Conservation (phyloP, 306 rosid genomes). For the Albizia julibrissin region DNA sequence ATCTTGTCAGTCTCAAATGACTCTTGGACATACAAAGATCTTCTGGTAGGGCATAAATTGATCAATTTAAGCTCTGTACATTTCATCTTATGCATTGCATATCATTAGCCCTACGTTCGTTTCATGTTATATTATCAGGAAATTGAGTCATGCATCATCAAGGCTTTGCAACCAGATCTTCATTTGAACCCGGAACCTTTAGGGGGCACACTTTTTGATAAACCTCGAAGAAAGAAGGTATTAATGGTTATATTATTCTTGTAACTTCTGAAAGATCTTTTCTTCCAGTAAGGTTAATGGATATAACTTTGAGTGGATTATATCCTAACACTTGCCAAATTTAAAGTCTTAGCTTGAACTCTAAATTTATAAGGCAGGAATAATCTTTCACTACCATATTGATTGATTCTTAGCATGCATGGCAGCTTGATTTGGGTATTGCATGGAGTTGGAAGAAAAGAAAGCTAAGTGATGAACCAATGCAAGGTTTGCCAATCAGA, state of each 20-base stretch:
- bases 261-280: constrained; percentile 2
- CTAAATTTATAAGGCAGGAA: constrained; percentile 1
- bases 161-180: constrained; percentile 51
- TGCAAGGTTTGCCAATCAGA: neutral
- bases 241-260: neutral
- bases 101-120: neutral
- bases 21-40: constrained; percentile 42
- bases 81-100: constrained; percentile 15
- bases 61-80: constrained; percentile 7
- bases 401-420: neutral
- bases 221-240: constrained; percentile 39
- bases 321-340: neutral
- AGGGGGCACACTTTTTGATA: neutral
- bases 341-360: neutral
- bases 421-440: constrained; percentile 44
- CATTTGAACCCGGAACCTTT: constrained; percentile 37
- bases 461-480: constrained; percentile 17
- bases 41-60: constrained; percentile 33
- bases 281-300: neutral
- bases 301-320: neutral
- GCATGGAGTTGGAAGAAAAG: constrained; percentile 45
- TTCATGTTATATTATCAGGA: constrained; percentile 33
- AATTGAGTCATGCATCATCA: constrained; percentile 43
- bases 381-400: neutral
- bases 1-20: constrained; percentile 33